phyloP scores from a whole-genome alignment of 176 grass and related monocot genomes.

The Puya raimondii region DNA sequence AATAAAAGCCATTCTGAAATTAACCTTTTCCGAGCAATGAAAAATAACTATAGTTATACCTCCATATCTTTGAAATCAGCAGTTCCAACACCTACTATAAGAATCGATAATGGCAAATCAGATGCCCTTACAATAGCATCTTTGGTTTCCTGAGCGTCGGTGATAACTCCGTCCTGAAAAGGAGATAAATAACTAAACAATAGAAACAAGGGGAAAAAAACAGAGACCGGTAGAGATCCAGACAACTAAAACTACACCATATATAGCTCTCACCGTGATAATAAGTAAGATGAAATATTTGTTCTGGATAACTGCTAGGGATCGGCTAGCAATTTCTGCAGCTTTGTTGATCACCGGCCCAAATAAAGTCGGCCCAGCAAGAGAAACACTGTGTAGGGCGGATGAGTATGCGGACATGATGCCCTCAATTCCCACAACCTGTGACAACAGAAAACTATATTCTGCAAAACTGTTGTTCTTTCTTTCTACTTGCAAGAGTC shows the following conservation, averaged over 20 bases:
- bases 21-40: neutral
- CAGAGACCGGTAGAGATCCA: neutral
- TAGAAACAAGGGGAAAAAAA: constrained; percentile 1
- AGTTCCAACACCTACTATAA: constrained; percentile 81
- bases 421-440: constrained; percentile 83
- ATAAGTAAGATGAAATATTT: constrained; percentile 95
- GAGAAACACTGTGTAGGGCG: constrained; percentile 53
- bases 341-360: constrained; percentile 81
- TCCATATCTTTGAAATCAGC: constrained; percentile 95
- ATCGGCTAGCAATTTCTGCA: constrained; percentile 64
- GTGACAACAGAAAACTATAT: constrained; percentile 16
- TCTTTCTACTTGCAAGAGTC: too few species aligned
- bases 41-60: constrained; percentile 28
- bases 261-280: constrained; percentile 52
- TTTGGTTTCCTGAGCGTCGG: constrained; percentile 76
- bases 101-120: constrained; percentile 88
- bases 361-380: constrained; percentile 89
- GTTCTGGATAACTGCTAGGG: constrained; percentile 56
- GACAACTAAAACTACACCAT: neutral
- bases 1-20: too few species aligned
- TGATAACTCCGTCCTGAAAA: constrained; percentile 83
- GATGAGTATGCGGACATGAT: constrained; percentile 80
- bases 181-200: neutral
- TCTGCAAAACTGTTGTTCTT: neutral
- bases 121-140: constrained; percentile 79